These are phyloP conservation scores for Melampsora larici-populina DNA, from an alignment of 1,284 basidiomycete species.

Conservation along the genomic window DNA sequence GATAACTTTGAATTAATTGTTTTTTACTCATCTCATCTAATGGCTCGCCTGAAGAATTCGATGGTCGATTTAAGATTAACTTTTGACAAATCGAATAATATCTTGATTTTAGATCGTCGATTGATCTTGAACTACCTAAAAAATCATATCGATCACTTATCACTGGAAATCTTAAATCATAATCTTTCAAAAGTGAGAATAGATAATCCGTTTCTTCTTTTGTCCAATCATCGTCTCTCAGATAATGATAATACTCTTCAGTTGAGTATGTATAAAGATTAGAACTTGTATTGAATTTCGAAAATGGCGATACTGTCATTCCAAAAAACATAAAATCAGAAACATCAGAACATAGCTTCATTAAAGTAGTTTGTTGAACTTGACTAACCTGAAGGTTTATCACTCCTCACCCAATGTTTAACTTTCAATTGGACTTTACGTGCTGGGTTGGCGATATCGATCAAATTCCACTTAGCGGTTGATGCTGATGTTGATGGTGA, in stretches of 20 bases:
- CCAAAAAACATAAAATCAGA: not conserved
- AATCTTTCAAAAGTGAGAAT: conserved; percentile 74
- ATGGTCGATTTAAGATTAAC: conserved; percentile 74
- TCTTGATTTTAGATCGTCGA: conserved; percentile 85
- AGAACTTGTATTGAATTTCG: conserved; percentile 72
- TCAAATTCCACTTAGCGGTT: conserved; percentile 4
- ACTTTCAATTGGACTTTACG: conserved; percentile 26
- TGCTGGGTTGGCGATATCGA: conserved; percentile 17
- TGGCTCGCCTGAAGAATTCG: conserved; percentile 61
- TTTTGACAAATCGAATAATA: conserved; percentile 91
- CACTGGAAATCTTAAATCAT: conserved; percentile 85
- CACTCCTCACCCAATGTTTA: conserved; percentile 27
- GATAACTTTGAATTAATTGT: conserved; percentile 28
- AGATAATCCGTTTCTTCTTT: conserved; percentile 93
- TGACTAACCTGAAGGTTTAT: conserved; percentile 27
- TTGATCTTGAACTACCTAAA: conserved; percentile 34
- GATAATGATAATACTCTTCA: conserved; percentile 79
- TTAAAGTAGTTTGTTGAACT: not conserved
- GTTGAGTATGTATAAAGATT: conserved; percentile 76
- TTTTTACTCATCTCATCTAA: conserved; percentile 23
- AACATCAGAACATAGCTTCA: not conserved
- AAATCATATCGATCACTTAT: conserved; percentile 85
- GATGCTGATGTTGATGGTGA: no score
- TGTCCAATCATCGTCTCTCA: conserved; percentile 81
- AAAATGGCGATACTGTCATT: conserved; percentile 58